Percentiles rank a stretch among this genome's conserved stretches.
Conservation (phyloP, 2,329 filamentous ascomycete species). For the Alternaria longipes region DNA sequence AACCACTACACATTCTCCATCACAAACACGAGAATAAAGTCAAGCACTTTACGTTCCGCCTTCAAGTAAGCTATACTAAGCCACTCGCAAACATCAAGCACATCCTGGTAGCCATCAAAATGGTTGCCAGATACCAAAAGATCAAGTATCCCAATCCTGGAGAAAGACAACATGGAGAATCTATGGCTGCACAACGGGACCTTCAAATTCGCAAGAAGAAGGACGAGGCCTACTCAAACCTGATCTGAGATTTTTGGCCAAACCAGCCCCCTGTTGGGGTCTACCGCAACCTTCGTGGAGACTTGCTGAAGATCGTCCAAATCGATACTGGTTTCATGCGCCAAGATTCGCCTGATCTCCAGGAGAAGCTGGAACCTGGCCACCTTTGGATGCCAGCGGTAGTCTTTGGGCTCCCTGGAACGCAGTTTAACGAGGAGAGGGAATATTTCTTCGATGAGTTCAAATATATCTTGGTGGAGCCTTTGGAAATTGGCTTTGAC, state of each 20-base stretch:
- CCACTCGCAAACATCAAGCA: background rate
- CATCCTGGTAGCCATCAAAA: conserved; percentile 3
- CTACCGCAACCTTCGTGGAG: conserved; percentile 4
- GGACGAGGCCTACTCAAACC: background rate
- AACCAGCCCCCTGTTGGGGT: background rate
- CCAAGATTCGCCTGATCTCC: background rate
- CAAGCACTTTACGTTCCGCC: conserved; percentile 1
- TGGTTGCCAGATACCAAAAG: conserved; percentile 8
- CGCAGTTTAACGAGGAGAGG: background rate
- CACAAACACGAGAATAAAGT: background rate
- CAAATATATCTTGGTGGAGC: background rate
- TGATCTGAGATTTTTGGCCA: background rate
- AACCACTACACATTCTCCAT: background rate
- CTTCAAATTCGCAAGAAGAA: background rate
- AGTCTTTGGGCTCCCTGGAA: background rate
- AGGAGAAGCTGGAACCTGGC: background rate
- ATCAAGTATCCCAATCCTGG: background rate
- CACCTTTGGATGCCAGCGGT: background rate
- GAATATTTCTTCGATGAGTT: background rate
- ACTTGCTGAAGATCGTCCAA: background rate
- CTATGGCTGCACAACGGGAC: background rate
- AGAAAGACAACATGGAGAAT: background rate
- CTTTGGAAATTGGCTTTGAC: background rate
- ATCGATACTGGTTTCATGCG: background rate
- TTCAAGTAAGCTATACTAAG: conserved; percentile 2